Evolutionary conservation across 139 green algal species (phyloP).

Genomic region (Nannochloris sp.): DNA sequence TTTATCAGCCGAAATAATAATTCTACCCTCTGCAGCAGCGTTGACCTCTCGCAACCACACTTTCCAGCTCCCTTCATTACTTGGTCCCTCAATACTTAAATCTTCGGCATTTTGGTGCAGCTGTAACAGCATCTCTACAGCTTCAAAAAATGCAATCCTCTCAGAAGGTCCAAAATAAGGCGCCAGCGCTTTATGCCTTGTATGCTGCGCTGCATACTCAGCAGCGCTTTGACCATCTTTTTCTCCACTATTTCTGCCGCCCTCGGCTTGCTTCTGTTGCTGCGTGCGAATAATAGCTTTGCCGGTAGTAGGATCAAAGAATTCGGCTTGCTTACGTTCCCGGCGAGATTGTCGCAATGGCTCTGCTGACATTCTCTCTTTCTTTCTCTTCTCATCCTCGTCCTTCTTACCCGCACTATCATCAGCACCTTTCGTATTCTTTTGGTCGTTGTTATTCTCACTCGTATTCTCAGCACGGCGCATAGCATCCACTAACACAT

Average conservation of each 20-base stretch:
- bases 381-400: background rate
- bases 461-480: background rate
- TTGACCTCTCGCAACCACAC: slow-evolving; percentile 3
- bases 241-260: too few species aligned
- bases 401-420: background rate
- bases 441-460: background rate
- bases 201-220: background rate
- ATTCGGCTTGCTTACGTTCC: background rate
- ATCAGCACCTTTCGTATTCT: background rate
- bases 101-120: background rate
- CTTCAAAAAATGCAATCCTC: background rate
- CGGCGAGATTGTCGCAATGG: background rate
- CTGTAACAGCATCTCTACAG: slow-evolving; percentile 3
- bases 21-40: background rate
- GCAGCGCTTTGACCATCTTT: too few species aligned
- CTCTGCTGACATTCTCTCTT: background rate
- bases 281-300: background rate
- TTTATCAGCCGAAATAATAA: too few species aligned
- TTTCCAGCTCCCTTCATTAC: slow-evolving; percentile 6
- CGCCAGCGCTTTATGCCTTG: background rate
- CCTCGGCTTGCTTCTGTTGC: background rate
- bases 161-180: slow-evolving; percentile 11
- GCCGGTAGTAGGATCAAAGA: background rate
- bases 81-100: background rate
- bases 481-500: background rate